Conservation (phyloP, 768 basidiomycete genomes). For the Boletus sp. region DNA sequence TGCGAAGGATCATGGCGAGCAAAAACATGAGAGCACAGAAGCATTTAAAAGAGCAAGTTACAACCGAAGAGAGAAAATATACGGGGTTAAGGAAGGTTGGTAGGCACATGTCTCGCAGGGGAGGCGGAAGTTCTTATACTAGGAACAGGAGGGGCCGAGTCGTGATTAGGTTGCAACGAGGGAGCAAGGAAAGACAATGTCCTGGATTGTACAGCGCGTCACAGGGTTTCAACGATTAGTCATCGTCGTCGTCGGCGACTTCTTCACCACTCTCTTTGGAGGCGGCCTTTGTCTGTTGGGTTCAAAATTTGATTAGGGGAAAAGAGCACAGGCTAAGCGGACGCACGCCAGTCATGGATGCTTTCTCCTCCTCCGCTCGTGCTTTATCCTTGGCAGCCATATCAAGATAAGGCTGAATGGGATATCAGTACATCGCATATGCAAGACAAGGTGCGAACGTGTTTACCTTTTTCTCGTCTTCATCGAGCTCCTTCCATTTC, state of each 20-base stretch:
- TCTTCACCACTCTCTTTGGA: constrained; percentile 40
- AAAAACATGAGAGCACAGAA: constrained; percentile 28
- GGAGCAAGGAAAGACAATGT: constrained; percentile 6
- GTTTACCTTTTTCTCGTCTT: constrained; percentile 85
- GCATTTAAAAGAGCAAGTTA: constrained; percentile 23
- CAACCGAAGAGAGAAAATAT: constrained; percentile 7
- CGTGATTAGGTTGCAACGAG: constrained; percentile 19
- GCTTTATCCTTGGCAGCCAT: constrained; percentile 84
- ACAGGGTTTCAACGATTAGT: constrained; percentile 24
- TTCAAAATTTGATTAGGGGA: neutral
- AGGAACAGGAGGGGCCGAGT: constrained; percentile 6
- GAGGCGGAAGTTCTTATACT: constrained; percentile 20
- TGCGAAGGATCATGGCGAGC: constrained; percentile 18
- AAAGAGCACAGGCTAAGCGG: neutral
- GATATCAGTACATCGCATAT: constrained; percentile 7
- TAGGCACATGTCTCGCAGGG: constrained; percentile 29
- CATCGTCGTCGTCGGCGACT: constrained; percentile 40
- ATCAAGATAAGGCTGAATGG: constrained; percentile 76
- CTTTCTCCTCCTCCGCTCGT: constrained; percentile 81
- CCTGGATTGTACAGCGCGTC: constrained; percentile 17
- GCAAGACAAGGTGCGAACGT: neutral
- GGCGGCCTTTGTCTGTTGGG: constrained; percentile 27
- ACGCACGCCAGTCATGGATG: constrained; percentile 39
- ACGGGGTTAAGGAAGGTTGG: constrained; percentile 16
- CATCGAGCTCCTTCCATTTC: constrained; percentile 95